These are phyloP conservation scores for Ricinus communis DNA, from an alignment of 345 rosid species.

Conservation along the genomic window DNA sequence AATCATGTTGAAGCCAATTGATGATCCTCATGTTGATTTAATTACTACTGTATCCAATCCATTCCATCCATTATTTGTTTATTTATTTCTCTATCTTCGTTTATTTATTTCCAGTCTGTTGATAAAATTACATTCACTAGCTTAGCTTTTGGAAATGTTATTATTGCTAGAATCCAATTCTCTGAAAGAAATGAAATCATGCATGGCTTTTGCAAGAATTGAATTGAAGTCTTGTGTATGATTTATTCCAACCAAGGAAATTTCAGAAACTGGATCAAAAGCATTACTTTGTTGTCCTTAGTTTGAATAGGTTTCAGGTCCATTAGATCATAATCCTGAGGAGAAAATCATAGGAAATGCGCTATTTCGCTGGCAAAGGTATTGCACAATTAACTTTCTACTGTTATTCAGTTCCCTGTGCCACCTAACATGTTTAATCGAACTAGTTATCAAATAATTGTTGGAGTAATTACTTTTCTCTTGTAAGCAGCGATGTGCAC, in stretches of 20 bases:
- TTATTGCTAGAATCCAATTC: too few species aligned
- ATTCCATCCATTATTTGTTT: neutral
- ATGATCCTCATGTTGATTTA: conserved; percentile 90
- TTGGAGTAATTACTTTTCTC: neutral
- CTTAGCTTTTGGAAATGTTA: too few species aligned
- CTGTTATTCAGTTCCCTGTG: neutral
- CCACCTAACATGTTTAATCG: neutral
- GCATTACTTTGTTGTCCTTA: conserved; percentile 2
- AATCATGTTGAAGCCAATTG: conserved; percentile 79
- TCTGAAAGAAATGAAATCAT: too few species aligned
- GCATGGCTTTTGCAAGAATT: too few species aligned
- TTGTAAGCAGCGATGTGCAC: conserved; percentile 63
- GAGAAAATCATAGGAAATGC: conserved; percentile 70
- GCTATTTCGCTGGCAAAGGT: conserved; percentile 85
- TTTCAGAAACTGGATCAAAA: neutral
- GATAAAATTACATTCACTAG: too few species aligned
- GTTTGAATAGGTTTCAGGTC: conserved; percentile 60
- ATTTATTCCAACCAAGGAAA: too few species aligned
- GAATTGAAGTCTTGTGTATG: too few species aligned
- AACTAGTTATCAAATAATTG: too few species aligned
- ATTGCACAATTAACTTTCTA: neutral
- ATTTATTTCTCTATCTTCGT: too few species aligned
- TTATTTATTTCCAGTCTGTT: too few species aligned
- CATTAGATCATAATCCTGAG: conserved; percentile 53
- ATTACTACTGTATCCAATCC: conserved; percentile 74